Evolutionary conservation across 441 rosid species (phyloP), one percentile per base, ranked within the genome.

Genomic region (Euphorbia schlechtendalii): DNA sequence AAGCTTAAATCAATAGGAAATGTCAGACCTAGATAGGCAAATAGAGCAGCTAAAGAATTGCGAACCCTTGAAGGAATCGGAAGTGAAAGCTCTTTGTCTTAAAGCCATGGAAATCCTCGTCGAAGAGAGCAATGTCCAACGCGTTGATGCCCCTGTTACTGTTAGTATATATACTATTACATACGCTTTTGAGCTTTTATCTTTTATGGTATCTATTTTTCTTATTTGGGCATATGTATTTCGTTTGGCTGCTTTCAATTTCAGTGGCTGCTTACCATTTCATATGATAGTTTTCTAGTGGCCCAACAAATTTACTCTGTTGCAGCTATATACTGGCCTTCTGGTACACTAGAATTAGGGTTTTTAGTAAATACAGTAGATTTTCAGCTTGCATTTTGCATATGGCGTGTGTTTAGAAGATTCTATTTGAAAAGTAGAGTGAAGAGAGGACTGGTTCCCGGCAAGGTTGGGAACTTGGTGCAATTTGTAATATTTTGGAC

Each of bases 101-200:
- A 94, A 94, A 77, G 99, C 98, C 64, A 87, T 83, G 87, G 96
- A 94, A 66, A 87, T 94, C 56, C 92, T 94, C 41, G 89, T 94
- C 54, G 96, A 94, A 73, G 97, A 94, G 78, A 89, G 97, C 73
- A 94, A 94, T 78, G 99, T 94, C 63, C 96, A 94, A 66, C 85
- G 96, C 52, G 96, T 94, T 15, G 96, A 94, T 64, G 92, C 96
- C 61, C 98, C 99, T 54, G 94, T 94, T 71, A 90, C 99, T 63
- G 96, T 93, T 48, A 66, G 73, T 48, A 2, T 41, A 49, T 3
- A 5, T 3, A 3, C 7, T 4, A 4, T 13, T 41, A 8, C 6
- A 20, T 51, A 17, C 22, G 0, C 3, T 12, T 17, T 21, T n/a
- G 0, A 7, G 2, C 9, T 6, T 17, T n/a, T n/a, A n/a, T n/a